phyloP scores from a whole-genome alignment of 192 early-diverging fungal genomes.

The Geranomyces michiganensis region DNA sequence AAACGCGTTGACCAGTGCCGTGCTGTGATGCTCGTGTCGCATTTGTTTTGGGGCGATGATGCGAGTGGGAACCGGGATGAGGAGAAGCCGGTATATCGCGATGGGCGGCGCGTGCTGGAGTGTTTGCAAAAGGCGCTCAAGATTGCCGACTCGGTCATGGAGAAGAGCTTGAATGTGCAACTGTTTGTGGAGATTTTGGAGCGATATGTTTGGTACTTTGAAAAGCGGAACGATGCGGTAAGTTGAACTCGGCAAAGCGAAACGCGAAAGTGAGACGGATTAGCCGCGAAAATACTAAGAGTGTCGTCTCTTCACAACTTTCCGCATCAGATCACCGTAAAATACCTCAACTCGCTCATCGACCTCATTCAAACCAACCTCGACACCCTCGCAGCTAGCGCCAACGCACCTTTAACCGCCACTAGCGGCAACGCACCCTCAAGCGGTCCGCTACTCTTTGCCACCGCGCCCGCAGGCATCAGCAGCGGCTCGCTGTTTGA shows the following conservation, averaged over 20 bases:
- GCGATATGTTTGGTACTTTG: constrained; percentile 93
- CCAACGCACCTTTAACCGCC: not conserved
- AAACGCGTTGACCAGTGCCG: constrained; percentile 96
- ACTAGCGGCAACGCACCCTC: not conserved
- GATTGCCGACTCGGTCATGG: constrained; percentile 92
- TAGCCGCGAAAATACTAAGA: too few species aligned
- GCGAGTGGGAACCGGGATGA: constrained; percentile 51
- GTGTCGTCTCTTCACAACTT: not conserved
- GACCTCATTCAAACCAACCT: constrained; percentile 89
- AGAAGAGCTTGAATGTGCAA: constrained; percentile 84
- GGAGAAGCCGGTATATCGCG: constrained; percentile 70
- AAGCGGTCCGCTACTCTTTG: constrained; percentile 11
- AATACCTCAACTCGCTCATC: constrained; percentile 92
- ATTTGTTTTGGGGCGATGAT: constrained; percentile 87
- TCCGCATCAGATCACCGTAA: constrained; percentile 73
- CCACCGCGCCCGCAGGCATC: constrained; percentile 13
- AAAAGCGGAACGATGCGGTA: constrained; percentile 86
- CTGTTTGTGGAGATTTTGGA: constrained; percentile 98
- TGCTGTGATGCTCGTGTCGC: constrained; percentile 77
- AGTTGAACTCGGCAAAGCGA: too few species aligned
- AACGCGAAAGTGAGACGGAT: too few species aligned
- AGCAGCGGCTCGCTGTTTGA: constrained; percentile 35
- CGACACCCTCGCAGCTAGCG: not conserved
- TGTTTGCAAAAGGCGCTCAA: constrained; percentile 94
- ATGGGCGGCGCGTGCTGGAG: constrained; percentile 87